These are phyloP conservation scores for Inga laurina DNA, from an alignment of 306 rosid species.

Conservation along the genomic window DNA sequence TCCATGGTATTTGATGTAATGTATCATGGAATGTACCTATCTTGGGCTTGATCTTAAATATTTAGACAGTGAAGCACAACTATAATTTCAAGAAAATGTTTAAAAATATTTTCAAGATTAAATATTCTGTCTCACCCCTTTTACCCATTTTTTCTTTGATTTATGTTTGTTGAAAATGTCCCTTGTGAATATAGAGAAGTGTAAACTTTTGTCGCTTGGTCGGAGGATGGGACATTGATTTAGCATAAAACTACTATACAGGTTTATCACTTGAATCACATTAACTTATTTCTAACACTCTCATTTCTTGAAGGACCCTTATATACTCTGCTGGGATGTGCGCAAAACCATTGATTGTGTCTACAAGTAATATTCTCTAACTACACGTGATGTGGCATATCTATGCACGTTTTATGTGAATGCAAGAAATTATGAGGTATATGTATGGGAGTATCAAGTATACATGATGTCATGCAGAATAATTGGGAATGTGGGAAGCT, in stretches of 20 bases:
- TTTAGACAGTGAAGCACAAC: background rate
- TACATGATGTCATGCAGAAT: background rate
- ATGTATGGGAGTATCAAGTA: background rate
- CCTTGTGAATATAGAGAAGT: background rate
- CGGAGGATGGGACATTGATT: background rate
- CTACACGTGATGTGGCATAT: constrained; percentile 14
- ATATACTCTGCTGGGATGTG: constrained; percentile 94
- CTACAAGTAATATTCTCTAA: constrained; percentile 62
- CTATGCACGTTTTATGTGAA: constrained; percentile 21
- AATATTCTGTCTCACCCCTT: background rate
- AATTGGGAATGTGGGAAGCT: background rate
- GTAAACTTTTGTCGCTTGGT: background rate
- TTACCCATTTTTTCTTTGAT: background rate
- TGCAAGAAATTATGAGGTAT: background rate
- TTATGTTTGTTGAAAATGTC: background rate
- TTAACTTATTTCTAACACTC: constrained; percentile 27
- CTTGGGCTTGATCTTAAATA: background rate
- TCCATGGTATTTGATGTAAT: background rate
- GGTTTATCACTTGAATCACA: background rate
- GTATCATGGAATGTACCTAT: background rate
- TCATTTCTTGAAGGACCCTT: constrained; percentile 80
- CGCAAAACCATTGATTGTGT: constrained; percentile 93
- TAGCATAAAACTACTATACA: background rate
- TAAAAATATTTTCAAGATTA: background rate
- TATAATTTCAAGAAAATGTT: background rate